phyloP scores from a whole-genome alignment of 306 rosid species.

The Quercus engelmannii region DNA sequence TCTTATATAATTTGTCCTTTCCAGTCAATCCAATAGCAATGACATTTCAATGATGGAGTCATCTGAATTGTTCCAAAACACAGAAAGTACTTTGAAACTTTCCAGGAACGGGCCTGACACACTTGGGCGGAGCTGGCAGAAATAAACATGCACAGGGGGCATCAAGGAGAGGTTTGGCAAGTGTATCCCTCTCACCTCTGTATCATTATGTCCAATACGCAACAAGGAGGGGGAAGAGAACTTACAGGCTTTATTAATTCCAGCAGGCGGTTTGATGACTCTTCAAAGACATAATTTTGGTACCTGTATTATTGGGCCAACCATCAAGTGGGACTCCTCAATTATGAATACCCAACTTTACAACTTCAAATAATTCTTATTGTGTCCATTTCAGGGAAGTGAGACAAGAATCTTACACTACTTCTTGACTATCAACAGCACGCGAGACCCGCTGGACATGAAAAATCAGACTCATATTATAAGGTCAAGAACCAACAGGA shows the following conservation, averaged over 20 bases:
- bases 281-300: neutral
- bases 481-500: slow-evolving; percentile 24
- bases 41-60: neutral
- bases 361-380: neutral
- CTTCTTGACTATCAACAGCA: slow-evolving; percentile 22
- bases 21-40: neutral
- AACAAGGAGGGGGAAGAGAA: neutral
- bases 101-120: neutral
- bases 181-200: neutral
- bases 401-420: slow-evolving; percentile 48
- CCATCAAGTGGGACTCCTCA: neutral
- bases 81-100: neutral
- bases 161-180: neutral
- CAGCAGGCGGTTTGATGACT: neutral
- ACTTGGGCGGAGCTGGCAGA: neutral
- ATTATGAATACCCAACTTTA: slow-evolving; percentile 1
- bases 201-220: neutral
- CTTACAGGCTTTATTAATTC: slow-evolving; percentile 5
- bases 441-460: slow-evolving; percentile 47
- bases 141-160: neutral
- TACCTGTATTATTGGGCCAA: neutral
- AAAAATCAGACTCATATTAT: slow-evolving; percentile 10
- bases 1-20: neutral
- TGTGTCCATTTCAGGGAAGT: slow-evolving; percentile 1
- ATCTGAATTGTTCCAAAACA: neutral